Evolutionary conservation across 2,329 filamentous ascomycete species (phyloP).

Genomic region (Sclerotinia glacialis): DNA sequence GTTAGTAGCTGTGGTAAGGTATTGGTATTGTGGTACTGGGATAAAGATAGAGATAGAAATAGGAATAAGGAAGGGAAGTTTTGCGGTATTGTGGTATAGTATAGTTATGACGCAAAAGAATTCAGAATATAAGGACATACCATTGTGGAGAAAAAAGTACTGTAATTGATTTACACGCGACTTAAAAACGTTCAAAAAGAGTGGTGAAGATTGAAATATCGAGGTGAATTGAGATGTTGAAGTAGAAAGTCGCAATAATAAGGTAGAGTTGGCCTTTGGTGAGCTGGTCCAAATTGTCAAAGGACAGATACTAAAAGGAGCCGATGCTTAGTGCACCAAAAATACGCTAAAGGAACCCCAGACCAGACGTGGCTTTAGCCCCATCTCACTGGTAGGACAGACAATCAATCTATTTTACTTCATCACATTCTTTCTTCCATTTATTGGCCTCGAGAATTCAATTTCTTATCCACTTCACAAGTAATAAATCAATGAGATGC

Average conservation of each 20-base stretch:
- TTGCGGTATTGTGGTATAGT: neutral
- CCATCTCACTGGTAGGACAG: constrained; percentile 10
- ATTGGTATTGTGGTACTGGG: neutral
- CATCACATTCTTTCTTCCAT: neutral
- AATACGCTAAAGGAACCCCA: constrained; percentile 20
- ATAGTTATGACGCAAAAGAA: neutral
- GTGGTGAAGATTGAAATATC: neutral
- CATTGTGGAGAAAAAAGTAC: constrained; percentile 15
- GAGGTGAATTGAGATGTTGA: neutral
- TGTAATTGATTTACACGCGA: too few relatives aligned
- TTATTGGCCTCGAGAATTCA: neutral
- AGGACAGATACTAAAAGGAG: constrained; percentile 23
- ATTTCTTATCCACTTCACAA: neutral
- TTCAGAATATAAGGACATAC: neutral
- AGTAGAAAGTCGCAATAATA: neutral
- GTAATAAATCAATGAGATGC: neutral
- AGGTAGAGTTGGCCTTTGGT: constrained; percentile 15
- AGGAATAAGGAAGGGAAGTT: neutral
- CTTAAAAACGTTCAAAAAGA: neutral
- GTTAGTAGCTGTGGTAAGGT: neutral
- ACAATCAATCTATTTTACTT: constrained; percentile 1
- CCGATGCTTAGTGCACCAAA: constrained; percentile 14
- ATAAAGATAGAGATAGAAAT: neutral
- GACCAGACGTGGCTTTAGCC: constrained; percentile 12
- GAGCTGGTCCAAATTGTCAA: constrained; percentile 21